Evolutionary conservation across 2,329 filamentous ascomycete species (phyloP).

Genomic region (Metarhizium album): DNA sequence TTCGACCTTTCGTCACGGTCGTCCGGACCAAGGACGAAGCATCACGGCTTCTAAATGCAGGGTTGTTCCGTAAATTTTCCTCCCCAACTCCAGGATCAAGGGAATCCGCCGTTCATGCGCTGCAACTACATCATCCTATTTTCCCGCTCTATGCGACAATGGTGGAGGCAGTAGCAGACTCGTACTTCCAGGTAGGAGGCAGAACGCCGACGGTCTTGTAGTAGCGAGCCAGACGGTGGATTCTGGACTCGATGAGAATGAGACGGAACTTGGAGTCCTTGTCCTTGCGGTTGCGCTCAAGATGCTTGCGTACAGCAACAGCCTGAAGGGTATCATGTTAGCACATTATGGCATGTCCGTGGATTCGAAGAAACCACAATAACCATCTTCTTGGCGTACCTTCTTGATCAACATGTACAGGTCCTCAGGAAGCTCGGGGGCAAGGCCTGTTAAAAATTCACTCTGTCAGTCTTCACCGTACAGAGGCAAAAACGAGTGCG

Average conservation of each 20-base stretch:
- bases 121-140: conserved; percentile 1
- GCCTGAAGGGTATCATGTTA: conserved; percentile 45
- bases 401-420: conserved; percentile 99
- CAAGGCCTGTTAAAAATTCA: conserved; percentile 86
- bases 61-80: conserved; percentile 27
- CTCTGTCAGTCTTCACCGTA: conserved; percentile 90
- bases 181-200: conserved; percentile 96
- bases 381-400: conserved; percentile 38
- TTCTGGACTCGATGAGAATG: conserved; percentile 99
- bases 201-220: conserved; percentile 90
- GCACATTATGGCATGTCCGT: background rate
- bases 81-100: conserved; percentile 33
- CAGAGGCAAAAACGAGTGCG: conserved; percentile 56
- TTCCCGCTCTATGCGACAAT: conserved; percentile 64
- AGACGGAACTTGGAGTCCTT: conserved; percentile 99
- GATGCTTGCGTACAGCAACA: conserved; percentile 98
- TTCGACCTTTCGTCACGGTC: conserved; percentile 18
- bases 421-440: conserved; percentile 97
- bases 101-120: conserved; percentile 18
- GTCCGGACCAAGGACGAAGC: conserved; percentile 27
- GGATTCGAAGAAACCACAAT: background rate
- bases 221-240: conserved; percentile 98
- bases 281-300: conserved; percentile 99
- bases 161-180: conserved; percentile 92
- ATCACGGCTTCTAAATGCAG: conserved; percentile 34